Conservation (phyloP, 106 monocot species). For the Acorus calamus region DNA sequence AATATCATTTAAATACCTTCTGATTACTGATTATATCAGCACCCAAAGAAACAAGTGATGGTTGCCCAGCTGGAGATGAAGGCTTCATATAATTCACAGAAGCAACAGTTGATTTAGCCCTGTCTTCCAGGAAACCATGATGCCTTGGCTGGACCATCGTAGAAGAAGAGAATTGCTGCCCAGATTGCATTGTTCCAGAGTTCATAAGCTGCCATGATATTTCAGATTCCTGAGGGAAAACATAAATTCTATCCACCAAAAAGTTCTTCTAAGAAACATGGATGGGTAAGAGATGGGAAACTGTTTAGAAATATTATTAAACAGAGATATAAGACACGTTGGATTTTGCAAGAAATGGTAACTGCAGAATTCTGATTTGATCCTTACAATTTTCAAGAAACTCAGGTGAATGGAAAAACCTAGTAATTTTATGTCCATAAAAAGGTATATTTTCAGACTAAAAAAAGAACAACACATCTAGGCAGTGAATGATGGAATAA, state of each 20-base stretch:
- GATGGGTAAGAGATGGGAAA: no score
- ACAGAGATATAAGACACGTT: no score
- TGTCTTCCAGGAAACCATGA: slow-evolving; percentile 65
- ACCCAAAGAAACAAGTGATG: slow-evolving; percentile 25
- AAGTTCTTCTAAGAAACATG: no score
- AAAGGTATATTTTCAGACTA: no score
- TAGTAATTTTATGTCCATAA: no score
- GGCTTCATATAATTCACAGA: slow-evolving; percentile 28
- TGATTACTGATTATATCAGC: slow-evolving; percentile 9
- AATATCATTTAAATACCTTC: slow-evolving; percentile 36
- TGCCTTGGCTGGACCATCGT: slow-evolving; percentile 43
- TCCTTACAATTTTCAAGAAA: no score
- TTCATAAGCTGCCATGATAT: slow-evolving; percentile 49
- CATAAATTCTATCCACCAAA: not conserved
- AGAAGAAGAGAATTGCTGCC: slow-evolving; percentile 38
- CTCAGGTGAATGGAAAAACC: no score
- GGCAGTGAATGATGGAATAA: no score
- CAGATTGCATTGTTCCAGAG: slow-evolving; percentile 29
- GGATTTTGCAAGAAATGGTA: no score
- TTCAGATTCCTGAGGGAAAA: slow-evolving; percentile 32
- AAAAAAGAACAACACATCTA: no score
- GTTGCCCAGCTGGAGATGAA: slow-evolving; percentile 18
- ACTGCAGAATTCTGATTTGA: no score
- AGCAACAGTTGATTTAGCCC: slow-evolving; percentile 30
- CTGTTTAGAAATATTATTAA: no score